Percentiles rank a stretch among this genome's conserved stretches.
Evolutionary conservation across 352 stramenopile genomes (phyloP).

Genomic region (Phytophthora pseudosyringae): DNA sequence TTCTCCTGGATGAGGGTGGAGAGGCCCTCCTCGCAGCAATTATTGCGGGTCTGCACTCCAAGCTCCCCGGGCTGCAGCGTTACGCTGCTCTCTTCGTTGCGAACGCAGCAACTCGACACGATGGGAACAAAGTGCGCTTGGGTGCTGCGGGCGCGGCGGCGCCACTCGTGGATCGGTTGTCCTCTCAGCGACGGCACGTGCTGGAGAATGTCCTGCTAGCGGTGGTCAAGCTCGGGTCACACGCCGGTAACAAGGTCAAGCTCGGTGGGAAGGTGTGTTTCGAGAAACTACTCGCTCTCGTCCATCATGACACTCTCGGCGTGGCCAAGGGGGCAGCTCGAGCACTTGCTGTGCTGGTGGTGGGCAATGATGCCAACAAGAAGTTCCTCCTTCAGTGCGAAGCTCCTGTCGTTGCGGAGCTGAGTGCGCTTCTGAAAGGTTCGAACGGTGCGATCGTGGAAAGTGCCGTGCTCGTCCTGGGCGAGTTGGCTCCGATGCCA

Average conservation of each 20-base stretch:
- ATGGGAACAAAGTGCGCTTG: slow-evolving; percentile 65
- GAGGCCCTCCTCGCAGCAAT: slow-evolving; percentile 45
- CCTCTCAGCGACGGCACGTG: slow-evolving; percentile 69
- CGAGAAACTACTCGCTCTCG: slow-evolving; percentile 66
- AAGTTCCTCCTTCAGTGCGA: slow-evolving; percentile 70
- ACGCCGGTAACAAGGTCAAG: slow-evolving; percentile 83
- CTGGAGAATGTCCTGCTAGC: slow-evolving; percentile 75
- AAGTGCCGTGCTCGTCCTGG: slow-evolving; percentile 72
- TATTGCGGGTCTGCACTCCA: slow-evolving; percentile 52
- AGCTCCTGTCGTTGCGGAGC: slow-evolving; percentile 51
- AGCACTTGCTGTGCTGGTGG: slow-evolving; percentile 63
- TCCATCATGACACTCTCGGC: slow-evolving; percentile 68
- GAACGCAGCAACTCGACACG: slow-evolving; percentile 64
- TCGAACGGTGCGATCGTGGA: slow-evolving; percentile 75
- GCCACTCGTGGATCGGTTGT: slow-evolving; percentile 65
- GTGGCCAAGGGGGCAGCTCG: slow-evolving; percentile 71
- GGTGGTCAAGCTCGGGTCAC: slow-evolving; percentile 69
- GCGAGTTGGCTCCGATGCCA: slow-evolving; percentile 63
- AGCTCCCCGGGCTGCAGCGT: slow-evolving; percentile 62
- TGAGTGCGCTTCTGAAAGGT: slow-evolving; percentile 68
- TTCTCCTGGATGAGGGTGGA: slow-evolving; percentile 51
- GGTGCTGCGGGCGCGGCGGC: slow-evolving; percentile 51
- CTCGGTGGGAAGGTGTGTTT: slow-evolving; percentile 77
- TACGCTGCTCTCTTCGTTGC: slow-evolving; percentile 64
- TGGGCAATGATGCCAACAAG: slow-evolving; percentile 78